phyloP scores from a whole-genome alignment of 2,329 filamentous ascomycete species.

The Colletotrichum sp. region DNA sequence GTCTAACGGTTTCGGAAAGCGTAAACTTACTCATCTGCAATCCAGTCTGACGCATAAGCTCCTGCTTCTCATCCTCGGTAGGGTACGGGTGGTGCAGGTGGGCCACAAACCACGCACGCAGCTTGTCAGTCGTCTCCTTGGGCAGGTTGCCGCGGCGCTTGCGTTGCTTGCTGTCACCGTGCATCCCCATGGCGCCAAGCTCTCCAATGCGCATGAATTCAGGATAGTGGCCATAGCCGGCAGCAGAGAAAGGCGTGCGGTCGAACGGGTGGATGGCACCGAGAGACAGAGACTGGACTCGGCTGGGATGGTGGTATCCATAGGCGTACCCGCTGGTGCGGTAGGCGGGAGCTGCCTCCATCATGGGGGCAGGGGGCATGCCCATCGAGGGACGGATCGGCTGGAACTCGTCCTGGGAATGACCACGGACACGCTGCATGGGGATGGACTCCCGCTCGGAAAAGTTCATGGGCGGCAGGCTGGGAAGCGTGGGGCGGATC shows the following conservation, averaged over 20 bases:
- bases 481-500: constrained; percentile 42
- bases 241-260: constrained; percentile 47
- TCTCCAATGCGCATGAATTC: constrained; percentile 49
- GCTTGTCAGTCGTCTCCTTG: constrained; percentile 85
- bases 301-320: constrained; percentile 46
- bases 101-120: constrained; percentile 80
- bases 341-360: constrained; percentile 38
- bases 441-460: constrained; percentile 37
- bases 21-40: constrained; percentile 75
- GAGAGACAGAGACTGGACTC: constrained; percentile 51
- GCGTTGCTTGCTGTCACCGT: constrained; percentile 55
- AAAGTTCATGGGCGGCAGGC: constrained; percentile 43
- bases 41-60: constrained; percentile 76
- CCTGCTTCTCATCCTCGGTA: constrained; percentile 78
- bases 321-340: constrained; percentile 40
- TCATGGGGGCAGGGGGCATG: constrained; percentile 28
- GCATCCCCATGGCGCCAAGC: constrained; percentile 38
- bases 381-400: constrained; percentile 33
- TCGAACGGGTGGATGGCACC: constrained; percentile 49
- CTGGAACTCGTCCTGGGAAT: constrained; percentile 39
- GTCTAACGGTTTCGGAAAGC: background rate
- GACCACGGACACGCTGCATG: constrained; percentile 34
- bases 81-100: constrained; percentile 85
- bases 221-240: constrained; percentile 44
- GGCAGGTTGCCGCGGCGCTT: constrained; percentile 84